Evolutionary conservation across 2,329 filamentous ascomycete species (phyloP).

Genomic region (Ophiostoma novo-ulmi): DNA sequence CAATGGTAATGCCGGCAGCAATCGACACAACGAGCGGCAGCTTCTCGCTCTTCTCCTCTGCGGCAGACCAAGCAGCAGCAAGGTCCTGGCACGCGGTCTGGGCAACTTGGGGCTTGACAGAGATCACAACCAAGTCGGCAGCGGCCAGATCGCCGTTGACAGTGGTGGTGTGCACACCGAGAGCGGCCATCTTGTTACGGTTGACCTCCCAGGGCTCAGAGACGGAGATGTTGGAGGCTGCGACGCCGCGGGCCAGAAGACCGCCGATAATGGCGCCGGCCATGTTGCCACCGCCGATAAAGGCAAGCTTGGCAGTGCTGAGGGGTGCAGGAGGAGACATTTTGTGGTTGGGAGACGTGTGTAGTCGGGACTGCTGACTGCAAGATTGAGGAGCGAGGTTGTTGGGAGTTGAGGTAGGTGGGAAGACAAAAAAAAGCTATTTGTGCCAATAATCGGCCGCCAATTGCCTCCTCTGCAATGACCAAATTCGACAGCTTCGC

Average conservation of each 20-base stretch:
- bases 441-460: slow-evolving; percentile 3
- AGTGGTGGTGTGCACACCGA: slow-evolving; percentile 44
- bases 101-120: slow-evolving; percentile 49
- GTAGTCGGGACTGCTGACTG: neutral
- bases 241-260: slow-evolving; percentile 41
- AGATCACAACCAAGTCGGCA: slow-evolving; percentile 45
- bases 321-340: slow-evolving; percentile 29
- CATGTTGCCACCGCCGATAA: slow-evolving; percentile 49
- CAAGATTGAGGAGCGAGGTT: neutral
- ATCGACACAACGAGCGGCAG: slow-evolving; percentile 47
- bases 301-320: slow-evolving; percentile 35
- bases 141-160: slow-evolving; percentile 43
- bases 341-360: slow-evolving; percentile 2
- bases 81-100: slow-evolving; percentile 45
- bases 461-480: neutral
- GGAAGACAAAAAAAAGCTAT: neutral
- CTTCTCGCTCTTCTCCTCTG: slow-evolving; percentile 32
- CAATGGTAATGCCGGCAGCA: slow-evolving; percentile 45
- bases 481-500: slow-evolving; percentile 6
- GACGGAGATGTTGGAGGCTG: slow-evolving; percentile 43
- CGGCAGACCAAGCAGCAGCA: slow-evolving; percentile 38
- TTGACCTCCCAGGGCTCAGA: slow-evolving; percentile 51
- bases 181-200: slow-evolving; percentile 44
- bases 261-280: slow-evolving; percentile 49
- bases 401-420: neutral